Base-by-base conservation (phyloP, 75 land plant genomes). In the Picea glauca region DNA sequence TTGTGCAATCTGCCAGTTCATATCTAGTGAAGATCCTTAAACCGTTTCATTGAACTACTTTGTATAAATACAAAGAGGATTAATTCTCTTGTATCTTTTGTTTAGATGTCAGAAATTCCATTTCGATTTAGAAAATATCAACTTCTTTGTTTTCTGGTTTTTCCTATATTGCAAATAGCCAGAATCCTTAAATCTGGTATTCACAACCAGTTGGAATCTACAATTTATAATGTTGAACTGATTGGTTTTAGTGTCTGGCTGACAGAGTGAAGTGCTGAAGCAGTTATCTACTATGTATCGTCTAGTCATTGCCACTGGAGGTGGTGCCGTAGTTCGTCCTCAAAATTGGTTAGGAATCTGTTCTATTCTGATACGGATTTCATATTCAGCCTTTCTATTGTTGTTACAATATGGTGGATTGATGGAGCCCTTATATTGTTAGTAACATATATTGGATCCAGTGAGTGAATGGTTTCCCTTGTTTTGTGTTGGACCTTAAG, bases 231-330 rank as follows among this genome's bases (percentile, higher is more conserved):
- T 75, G 46, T 26, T 20, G 35, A 57, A 75, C 30, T 23, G 12
- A 12, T 74, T 26, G 21, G 32, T 5, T 57, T 12, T 21, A 74
- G 58, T 58, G 58, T 43, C 15, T 75, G n/a, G 30, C 2, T 63
- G 77, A 30, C 83, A 98, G 99, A 95, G 90, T 74, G 85, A 91
- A 84, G 98, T 86, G 30, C 80, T 98, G 57, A 59, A 61, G 66
- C 77, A 90, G 43, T 87, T 95, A 74, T 98, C 96, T 43, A 68
- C 68, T 13, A 88, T 85, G 90, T 84, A 63, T 46, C 87, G 82
- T 12, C 62, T 95, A 67, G 99, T 98, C 59, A 88, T 95, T 82
- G 95, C 99, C 14, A 98, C 99, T 57, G 99, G 99, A 20, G 99
- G 98, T 70, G 98, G 99, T 79, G 99, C 93, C 60, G 99, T 98